These are phyloP conservation scores for Arthrobotrys entomopaga DNA, from an alignment of 2,329 filamentous ascomycete species.

Conservation along the genomic window DNA sequence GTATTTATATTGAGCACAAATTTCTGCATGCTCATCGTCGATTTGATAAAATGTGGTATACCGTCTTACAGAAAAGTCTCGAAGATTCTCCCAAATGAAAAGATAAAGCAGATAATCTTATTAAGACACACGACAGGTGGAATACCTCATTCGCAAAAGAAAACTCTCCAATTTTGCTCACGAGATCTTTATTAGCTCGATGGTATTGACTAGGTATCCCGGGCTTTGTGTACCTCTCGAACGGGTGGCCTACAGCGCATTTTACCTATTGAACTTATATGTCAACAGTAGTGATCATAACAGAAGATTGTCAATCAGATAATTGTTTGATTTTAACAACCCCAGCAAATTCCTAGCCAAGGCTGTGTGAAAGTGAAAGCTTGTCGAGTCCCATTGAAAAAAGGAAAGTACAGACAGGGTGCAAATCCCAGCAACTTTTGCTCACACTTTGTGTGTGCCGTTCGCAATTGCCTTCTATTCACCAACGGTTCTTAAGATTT, in stretches of 20 bases:
- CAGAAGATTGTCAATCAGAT: constrained; percentile 10
- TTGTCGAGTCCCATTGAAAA: background rate
- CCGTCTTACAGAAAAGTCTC: no score
- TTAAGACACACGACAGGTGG: no score
- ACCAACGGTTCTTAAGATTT: background rate
- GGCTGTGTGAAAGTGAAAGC: no score
- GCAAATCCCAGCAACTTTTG: background rate
- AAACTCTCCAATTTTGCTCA: constrained; percentile 16
- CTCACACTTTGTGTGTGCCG: background rate
- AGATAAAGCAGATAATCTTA: no score
- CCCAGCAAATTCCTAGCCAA: no score
- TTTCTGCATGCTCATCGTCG: no score
- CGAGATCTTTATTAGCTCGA: constrained; percentile 11
- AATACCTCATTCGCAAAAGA: no score
- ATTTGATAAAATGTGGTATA: no score
- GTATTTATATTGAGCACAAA: no score
- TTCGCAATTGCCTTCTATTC: no score
- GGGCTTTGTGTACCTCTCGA: background rate
- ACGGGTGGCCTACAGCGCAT: background rate
- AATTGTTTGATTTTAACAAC: background rate
- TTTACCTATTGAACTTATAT: background rate
- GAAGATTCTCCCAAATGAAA: no score
- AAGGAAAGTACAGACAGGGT: constrained; percentile 5
- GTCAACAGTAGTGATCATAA: no score
- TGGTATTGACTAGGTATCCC: constrained; percentile 8